phyloP scores from a whole-genome alignment of 306 rosid species.

The Rosa chinensis region DNA sequence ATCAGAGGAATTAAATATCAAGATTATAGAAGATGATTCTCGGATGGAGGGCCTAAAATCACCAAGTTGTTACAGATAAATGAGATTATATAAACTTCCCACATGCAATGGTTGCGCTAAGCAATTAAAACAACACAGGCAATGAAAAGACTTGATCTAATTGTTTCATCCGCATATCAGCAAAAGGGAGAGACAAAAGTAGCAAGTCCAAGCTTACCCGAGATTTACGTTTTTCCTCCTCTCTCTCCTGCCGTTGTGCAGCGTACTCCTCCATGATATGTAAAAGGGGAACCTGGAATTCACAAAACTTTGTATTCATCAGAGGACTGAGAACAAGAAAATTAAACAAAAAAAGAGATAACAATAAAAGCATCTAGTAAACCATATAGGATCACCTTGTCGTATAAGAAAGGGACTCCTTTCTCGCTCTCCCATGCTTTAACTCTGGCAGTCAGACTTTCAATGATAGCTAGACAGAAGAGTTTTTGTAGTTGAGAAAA shows the following conservation, averaged over 20 bases:
- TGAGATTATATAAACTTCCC: background rate
- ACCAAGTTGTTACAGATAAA: background rate
- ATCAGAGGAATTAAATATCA: background rate
- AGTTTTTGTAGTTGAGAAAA: constrained; percentile 1
- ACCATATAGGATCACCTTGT: constrained; percentile 57
- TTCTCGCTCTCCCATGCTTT: constrained; percentile 85
- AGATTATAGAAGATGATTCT: background rate
- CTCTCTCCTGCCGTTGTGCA: constrained; percentile 53
- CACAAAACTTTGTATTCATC: constrained; percentile 16
- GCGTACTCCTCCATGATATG: constrained; percentile 62
- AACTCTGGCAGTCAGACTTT: constrained; percentile 70
- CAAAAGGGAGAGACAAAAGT: background rate
- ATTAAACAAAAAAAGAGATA: background rate
- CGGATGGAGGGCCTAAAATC: background rate
- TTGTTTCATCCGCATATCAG: background rate
- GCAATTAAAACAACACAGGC: background rate
- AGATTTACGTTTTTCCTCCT: constrained; percentile 79
- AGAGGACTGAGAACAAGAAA: background rate
- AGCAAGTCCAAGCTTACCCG: constrained; percentile 53
- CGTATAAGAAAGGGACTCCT: constrained; percentile 81
- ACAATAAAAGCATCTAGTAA: background rate
- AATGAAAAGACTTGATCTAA: background rate
- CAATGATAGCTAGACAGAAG: constrained; percentile 56
- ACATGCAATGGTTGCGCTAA: background rate
- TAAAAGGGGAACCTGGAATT: constrained; percentile 58